phyloP scores from a whole-genome alignment of 495 filamentous ascomycete genomes.

The Hyphodiscus hymeniophilus region DNA sequence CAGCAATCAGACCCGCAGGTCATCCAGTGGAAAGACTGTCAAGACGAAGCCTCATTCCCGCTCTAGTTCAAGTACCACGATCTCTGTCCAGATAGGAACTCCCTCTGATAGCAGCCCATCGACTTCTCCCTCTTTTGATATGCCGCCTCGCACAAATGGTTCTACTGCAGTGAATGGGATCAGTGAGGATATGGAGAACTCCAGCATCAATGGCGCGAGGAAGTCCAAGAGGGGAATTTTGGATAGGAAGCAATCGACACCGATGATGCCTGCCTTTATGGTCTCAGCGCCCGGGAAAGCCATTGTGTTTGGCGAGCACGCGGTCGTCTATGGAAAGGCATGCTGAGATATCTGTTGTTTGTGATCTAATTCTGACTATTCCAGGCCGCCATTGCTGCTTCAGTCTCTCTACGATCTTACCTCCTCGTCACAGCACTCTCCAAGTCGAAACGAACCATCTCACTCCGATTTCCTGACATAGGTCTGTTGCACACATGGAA shows the following conservation, averaged over 20 bases:
- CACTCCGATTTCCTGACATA: conserved; percentile 81
- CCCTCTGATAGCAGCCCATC: conserved; percentile 18
- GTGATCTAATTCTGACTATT: conserved; percentile 6
- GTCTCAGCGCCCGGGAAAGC: conserved; percentile 96
- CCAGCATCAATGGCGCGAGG: conserved; percentile 16
- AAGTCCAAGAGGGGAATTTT: conserved; percentile 18
- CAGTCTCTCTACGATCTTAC: conserved; percentile 91
- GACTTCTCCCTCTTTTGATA: conserved; percentile 14
- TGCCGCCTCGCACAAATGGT: conserved; percentile 12
- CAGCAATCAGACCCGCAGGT: conserved; percentile 8
- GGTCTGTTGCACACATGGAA: conserved; percentile 82
- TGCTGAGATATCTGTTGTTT: conserved; percentile 7
- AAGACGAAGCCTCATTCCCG: conserved; percentile 15
- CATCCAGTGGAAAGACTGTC: conserved; percentile 12
- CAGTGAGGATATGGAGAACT: conserved; percentile 21
- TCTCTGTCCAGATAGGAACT: conserved; percentile 11
- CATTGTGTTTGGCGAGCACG: conserved; percentile 95
- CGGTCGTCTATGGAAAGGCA: conserved; percentile 90
- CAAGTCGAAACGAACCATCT: conserved; percentile 76
- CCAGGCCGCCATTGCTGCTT: conserved; percentile 82
- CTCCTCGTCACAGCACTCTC: conserved; percentile 86
- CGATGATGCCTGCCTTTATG: conserved; percentile 83
- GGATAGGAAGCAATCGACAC: conserved; percentile 44
- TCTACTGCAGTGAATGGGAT: conserved; percentile 23
- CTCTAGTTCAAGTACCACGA: conserved; percentile 16